These are phyloP conservation scores for Rugonectria rugulosa DNA, from an alignment of 2,329 filamentous ascomycete genomes.

Conservation along the genomic window DNA sequence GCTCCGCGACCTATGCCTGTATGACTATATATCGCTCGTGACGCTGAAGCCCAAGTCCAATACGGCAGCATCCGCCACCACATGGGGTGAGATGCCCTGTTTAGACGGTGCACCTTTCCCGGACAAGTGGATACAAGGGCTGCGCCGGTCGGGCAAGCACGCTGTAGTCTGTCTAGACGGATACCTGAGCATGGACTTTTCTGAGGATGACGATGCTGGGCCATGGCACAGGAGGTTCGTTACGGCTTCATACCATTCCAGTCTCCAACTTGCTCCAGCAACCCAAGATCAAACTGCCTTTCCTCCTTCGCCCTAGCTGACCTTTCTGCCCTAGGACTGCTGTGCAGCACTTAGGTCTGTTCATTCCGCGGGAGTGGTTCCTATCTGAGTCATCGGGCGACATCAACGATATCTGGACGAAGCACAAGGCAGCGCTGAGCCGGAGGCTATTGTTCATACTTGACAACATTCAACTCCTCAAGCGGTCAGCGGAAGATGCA, in stretches of 20 bases:
- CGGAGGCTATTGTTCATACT: background rate
- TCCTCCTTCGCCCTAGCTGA: too few species aligned
- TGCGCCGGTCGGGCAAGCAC: background rate
- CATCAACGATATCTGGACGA: background rate
- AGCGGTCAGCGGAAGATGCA: constrained; percentile 4
- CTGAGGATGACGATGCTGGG: background rate
- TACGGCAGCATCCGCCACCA: background rate
- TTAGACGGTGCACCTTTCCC: background rate
- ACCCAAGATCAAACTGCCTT: too few species aligned
- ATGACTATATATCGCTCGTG: background rate
- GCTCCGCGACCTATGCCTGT: background rate
- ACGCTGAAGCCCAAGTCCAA: background rate
- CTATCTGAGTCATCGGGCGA: background rate
- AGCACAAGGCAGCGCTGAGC: background rate
- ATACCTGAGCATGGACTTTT: background rate
- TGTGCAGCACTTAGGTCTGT: background rate
- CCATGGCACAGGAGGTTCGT: too few species aligned
- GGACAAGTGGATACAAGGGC: background rate
- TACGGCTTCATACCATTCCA: background rate
- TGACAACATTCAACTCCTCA: constrained; percentile 7
- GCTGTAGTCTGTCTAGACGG: background rate
- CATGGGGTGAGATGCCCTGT: background rate
- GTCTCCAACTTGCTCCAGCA: too few species aligned
- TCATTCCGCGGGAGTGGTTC: background rate
- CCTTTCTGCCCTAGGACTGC: too few species aligned